Conservation (phyloP, 768 basidiomycete species). For the Mycena olivaceomarginata region DNA sequence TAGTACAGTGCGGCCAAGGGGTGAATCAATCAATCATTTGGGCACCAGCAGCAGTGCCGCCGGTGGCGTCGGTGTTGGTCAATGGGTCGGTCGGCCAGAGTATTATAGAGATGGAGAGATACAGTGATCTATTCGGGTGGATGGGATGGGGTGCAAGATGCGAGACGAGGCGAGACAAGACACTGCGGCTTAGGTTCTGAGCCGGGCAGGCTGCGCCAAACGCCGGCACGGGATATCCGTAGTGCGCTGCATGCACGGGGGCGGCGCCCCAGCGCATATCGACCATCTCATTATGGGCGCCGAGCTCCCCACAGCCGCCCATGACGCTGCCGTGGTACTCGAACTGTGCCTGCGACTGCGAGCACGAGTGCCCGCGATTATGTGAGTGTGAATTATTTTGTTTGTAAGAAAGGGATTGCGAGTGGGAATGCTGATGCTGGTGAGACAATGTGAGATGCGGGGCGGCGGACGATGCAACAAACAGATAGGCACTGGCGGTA, state of each 20-base stretch:
- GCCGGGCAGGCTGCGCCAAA: constrained; percentile 69
- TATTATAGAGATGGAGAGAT: constrained; percentile 49
- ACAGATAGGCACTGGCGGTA: constrained; percentile 53
- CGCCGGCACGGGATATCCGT: constrained; percentile 64
- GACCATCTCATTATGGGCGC: constrained; percentile 57
- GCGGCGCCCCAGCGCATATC: constrained; percentile 67
- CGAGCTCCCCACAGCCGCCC: constrained; percentile 61
- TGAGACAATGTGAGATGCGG: constrained; percentile 53
- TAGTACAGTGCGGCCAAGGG: constrained; percentile 54
- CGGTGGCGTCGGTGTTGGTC: constrained; percentile 43
- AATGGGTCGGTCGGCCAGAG: constrained; percentile 49
- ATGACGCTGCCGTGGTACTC: constrained; percentile 69
- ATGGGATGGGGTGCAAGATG: constrained; percentile 30
- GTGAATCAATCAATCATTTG: constrained; percentile 13
- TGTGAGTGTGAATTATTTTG: constrained; percentile 67
- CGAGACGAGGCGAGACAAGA: constrained; percentile 20
- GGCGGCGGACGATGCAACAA: constrained; percentile 49
- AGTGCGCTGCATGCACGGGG: constrained; percentile 48
- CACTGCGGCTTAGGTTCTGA: constrained; percentile 62
- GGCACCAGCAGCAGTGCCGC: constrained; percentile 9
- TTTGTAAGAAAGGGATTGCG: constrained; percentile 74
- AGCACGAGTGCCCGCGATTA: constrained; percentile 75
- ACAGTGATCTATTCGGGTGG: constrained; percentile 48
- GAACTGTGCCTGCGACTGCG: constrained; percentile 77
- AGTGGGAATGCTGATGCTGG: constrained; percentile 71